A percentile compares a stretch with the other conserved stretches of the same genome.
Conservation (phyloP, 805 yeast species). For the Blastobotrys terrestris region DNA sequence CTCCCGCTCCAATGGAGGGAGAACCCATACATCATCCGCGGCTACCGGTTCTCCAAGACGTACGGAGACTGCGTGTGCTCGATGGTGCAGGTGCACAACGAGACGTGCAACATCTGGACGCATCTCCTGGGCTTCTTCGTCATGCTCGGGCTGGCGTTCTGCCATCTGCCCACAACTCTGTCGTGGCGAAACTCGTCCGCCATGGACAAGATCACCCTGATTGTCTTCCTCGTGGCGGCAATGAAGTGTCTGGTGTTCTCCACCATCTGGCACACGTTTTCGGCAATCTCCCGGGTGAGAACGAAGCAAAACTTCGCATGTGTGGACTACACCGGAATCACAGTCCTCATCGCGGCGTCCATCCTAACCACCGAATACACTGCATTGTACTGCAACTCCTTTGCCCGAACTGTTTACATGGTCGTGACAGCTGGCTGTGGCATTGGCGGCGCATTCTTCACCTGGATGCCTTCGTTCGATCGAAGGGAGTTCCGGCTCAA, state of each 20-base stretch:
- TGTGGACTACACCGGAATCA: constrained; percentile 91
- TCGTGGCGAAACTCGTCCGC: constrained; percentile 27
- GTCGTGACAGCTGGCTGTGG: constrained; percentile 62
- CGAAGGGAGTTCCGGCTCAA: constrained; percentile 75
- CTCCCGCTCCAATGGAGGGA: constrained; percentile 92
- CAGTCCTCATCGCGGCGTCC: constrained; percentile 82
- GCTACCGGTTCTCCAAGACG: constrained; percentile 73
- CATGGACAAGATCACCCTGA: constrained; percentile 47
- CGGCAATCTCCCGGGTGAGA: constrained; percentile 59
- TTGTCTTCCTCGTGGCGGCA: constrained; percentile 64
- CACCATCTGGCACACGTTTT: constrained; percentile 86
- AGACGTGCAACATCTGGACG: constrained; percentile 89
- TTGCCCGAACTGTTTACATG: constrained; percentile 46
- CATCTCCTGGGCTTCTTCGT: constrained; percentile 67
- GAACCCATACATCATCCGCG: constrained; percentile 74
- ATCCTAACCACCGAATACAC: constrained; percentile 82
- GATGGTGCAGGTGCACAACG: constrained; percentile 68
- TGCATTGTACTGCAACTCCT: constrained; percentile 57
- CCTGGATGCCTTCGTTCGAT: constrained; percentile 92
- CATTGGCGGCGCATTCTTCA: constrained; percentile 61
- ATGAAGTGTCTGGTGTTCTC: constrained; percentile 74
- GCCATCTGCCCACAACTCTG: constrained; percentile 58
- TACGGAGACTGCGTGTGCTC: constrained; percentile 56
- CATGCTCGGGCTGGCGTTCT: constrained; percentile 49
- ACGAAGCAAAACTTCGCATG: constrained; percentile 79